Evolutionary conservation across 495 filamentous ascomycete genomes (phyloP).

Genomic region (Xanthoparmelia taractica): DNA sequence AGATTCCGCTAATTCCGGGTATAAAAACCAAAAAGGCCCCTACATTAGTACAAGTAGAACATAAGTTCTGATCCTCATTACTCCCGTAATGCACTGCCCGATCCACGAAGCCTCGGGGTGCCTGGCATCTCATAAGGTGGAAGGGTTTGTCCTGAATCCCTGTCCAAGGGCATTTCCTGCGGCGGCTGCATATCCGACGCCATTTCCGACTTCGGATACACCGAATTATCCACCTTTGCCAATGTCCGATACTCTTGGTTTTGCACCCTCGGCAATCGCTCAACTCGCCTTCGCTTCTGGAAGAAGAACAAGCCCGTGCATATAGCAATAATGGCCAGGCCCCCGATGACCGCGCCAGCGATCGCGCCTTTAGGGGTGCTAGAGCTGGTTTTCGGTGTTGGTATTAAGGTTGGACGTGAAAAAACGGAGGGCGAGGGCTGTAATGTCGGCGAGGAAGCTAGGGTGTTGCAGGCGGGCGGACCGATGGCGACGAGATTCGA

Average conservation of each 20-base stretch:
- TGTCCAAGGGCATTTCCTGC: conserved; percentile 11
- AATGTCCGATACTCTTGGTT: neutral
- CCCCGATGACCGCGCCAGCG: conserved; percentile 10
- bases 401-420: neutral
- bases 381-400: neutral
- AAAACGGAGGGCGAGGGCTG: neutral
- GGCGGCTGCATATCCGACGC: conserved; percentile 15
- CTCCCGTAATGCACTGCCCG: neutral
- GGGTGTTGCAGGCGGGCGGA: conserved; percentile 4
- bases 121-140: conserved; percentile 13
- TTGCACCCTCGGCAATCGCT: neutral
- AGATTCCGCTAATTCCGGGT: neutral
- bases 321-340: neutral
- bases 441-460: neutral
- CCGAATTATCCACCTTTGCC: neutral
- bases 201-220: conserved; percentile 13
- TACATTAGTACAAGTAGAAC: neutral
- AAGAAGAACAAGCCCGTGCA: conserved; percentile 1
- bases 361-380: conserved; percentile 7
- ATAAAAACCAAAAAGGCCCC: neutral
- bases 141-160: neutral
- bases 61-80: neutral
- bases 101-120: neutral
- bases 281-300: neutral
- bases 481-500: conserved; percentile 11